Percentiles rank a stretch among this genome's conserved stretches.
Evolutionary conservation across 1,284 basidiomycete genomes (phyloP).

Genomic region (Sparassis latifolia): DNA sequence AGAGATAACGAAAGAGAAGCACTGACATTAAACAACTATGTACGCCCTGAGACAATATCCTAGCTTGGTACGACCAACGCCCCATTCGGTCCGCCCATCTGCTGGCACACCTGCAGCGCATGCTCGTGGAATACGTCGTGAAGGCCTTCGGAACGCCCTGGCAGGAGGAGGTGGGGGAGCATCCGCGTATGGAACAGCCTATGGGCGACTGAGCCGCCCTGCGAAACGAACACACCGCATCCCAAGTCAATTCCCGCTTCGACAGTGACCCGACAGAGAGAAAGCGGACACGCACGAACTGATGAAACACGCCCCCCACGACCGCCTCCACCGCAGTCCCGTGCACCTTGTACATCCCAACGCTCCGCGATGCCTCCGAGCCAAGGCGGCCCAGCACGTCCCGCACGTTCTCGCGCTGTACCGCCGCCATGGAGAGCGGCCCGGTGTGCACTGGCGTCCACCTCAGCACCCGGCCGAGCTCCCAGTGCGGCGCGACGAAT

Average conservation of each 20-base stretch:
- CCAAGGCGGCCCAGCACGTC: slow-evolving; percentile 19
- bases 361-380: slow-evolving; percentile 33
- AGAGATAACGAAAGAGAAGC: too few species aligned
- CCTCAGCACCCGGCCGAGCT: slow-evolving; percentile 55
- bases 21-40: neutral
- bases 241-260: too few species aligned
- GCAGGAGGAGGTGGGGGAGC: slow-evolving; percentile 48
- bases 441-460: slow-evolving; percentile 49
- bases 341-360: slow-evolving; percentile 71
- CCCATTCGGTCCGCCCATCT: slow-evolving; percentile 40
- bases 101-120: slow-evolving; percentile 35
- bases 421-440: slow-evolving; percentile 10
- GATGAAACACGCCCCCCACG: slow-evolving; percentile 70
- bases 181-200: slow-evolving; percentile 62
- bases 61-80: neutral
- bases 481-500: slow-evolving; percentile 66
- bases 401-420: slow-evolving; percentile 14
- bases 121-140: slow-evolving; percentile 46
- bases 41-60: neutral
- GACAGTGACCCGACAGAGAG: neutral
- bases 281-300: slow-evolving; percentile 54
- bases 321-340: slow-evolving; percentile 71
- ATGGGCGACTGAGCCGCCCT: slow-evolving; percentile 60
- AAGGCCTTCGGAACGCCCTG: slow-evolving; percentile 38
- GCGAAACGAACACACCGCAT: neutral